Evolutionary conservation across 2,329 filamentous ascomycete genomes (phyloP), one percentile per base, ranked within the genome.

Genomic region (Colletotrichum musicola): DNA sequence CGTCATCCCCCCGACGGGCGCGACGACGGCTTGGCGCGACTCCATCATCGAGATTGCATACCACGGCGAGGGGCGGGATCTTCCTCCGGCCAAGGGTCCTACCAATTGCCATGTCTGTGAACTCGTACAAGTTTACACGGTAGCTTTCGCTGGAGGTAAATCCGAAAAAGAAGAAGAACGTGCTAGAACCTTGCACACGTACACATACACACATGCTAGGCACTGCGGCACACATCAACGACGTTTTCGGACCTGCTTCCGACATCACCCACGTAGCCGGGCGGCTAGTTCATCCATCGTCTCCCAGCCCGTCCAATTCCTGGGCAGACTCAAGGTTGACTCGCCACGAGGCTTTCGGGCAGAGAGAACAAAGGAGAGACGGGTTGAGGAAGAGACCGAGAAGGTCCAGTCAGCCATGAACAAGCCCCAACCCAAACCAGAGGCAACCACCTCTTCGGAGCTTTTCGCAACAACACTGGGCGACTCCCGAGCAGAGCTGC

Each of bases 311-410:
- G 25, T 57, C 59, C 22, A 18, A 38, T 38, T 16, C 20, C 27
- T 54, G 54, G 16, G 54, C 16, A 54, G 47, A 54, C 60, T 54
- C 61, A 53, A 63, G 38, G 35, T 47, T 38, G 46, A 53, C 55
- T 54, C 62, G 49, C 27, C 35, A 10, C 49, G 25, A 50, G 40
- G n/a, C 22, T 46, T 38, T 9, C 30, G 1, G 30, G 30, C 7
- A 35, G 0, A 35, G 30, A 35, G 22, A 9, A 35, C 30, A 35
- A 35, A 35, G 30, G 30, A 9, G 6, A 35, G 10, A 25, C 22
- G 22, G 30, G 30, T 2, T 10, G 30, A 35, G 30, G 30, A 7
- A 35, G 4, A 35, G 9, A 14, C 16, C 27, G 6, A 44, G 27
- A 50, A 50, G 51, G 50, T 62, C 58, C 18, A 25, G 42, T 25